Evolutionary conservation across 768 basidiomycete genomes (phyloP).

Genomic region (Filobasidium wieringae): DNA sequence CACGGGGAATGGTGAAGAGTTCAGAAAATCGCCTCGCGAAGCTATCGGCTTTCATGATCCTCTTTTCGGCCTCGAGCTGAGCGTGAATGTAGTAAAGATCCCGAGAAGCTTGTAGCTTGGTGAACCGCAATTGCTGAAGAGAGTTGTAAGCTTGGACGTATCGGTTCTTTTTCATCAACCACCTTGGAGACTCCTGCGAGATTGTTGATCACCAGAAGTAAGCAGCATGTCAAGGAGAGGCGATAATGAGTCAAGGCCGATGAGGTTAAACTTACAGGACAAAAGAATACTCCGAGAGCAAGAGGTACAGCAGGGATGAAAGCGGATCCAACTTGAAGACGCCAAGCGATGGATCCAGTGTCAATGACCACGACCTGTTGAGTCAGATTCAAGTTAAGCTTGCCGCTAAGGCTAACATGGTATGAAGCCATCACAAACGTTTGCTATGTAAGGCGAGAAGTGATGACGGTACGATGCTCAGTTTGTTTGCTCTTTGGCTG

Average conservation of each 20-base stretch:
- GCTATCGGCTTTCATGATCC: constrained; percentile 24
- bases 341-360: constrained; percentile 26
- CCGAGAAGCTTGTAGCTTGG: constrained; percentile 40
- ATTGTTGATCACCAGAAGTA: neutral
- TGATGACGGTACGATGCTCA: too few species aligned
- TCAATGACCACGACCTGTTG: neutral
- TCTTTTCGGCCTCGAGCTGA: constrained; percentile 37
- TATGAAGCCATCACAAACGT: constrained; percentile 14
- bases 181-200: constrained; percentile 30
- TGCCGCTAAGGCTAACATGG: constrained; percentile 27
- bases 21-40: constrained; percentile 38
- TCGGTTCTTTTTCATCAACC: constrained; percentile 41
- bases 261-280: constrained; percentile 3
- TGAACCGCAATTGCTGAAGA: constrained; percentile 37
- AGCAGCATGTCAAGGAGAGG: neutral
- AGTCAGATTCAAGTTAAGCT: constrained; percentile 14
- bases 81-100: constrained; percentile 41
- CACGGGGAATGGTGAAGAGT: constrained; percentile 40
- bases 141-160: constrained; percentile 38
- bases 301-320: constrained; percentile 28
- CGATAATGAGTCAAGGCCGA: constrained; percentile 19
- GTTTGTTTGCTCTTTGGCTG: too few species aligned
- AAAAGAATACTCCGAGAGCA: constrained; percentile 25
- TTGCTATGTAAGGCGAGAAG: constrained; percentile 20
- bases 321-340: constrained; percentile 41